Evolutionary conservation across 768 basidiomycete genomes (phyloP).

Genomic region (Lentinula sp.): DNA sequence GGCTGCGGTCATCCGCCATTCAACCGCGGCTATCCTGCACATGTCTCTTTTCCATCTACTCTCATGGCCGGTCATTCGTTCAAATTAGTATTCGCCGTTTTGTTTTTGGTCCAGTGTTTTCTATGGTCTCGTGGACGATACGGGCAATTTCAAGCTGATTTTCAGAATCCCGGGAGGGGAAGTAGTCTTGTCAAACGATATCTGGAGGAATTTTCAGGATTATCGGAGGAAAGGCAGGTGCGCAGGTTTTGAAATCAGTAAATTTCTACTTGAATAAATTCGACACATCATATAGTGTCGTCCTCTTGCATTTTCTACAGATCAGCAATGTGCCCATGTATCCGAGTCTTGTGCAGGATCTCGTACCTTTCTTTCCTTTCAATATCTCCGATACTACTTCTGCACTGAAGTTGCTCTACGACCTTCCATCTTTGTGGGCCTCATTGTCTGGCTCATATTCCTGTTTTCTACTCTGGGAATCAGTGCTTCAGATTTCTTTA

Average conservation of each 20-base stretch:
- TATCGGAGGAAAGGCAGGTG: slow-evolving; percentile 21
- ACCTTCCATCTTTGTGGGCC: slow-evolving; percentile 53
- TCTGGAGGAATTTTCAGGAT: slow-evolving; percentile 25
- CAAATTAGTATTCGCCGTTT: slow-evolving; percentile 44
- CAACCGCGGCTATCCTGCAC: not conserved
- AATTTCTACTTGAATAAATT: not conserved
- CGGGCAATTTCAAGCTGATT: slow-evolving; percentile 23
- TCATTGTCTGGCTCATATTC: slow-evolving; percentile 79
- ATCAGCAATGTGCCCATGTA: slow-evolving; percentile 64
- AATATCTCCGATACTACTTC: slow-evolving; percentile 67
- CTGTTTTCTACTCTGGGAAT: slow-evolving; percentile 96
- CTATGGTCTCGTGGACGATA: slow-evolving; percentile 63
- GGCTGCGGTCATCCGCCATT: too few relatives aligned
- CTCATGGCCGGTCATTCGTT: slow-evolving; percentile 43
- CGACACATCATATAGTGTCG: slow-evolving; percentile 44
- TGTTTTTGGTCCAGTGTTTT: slow-evolving; percentile 51
- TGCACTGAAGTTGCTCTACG: slow-evolving; percentile 53
- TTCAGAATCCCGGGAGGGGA: slow-evolving; percentile 17
- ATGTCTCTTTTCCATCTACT: not conserved
- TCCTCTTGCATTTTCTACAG: slow-evolving; percentile 48
- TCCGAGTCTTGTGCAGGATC: slow-evolving; percentile 47
- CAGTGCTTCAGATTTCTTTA: slow-evolving; percentile 95
- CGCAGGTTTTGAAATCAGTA: slow-evolving; percentile 4
- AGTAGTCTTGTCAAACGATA: slow-evolving; percentile 37
- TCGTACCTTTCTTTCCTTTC: slow-evolving; percentile 62